Base-by-base conservation (phyloP, 441 rosid genomes). In the Jatropha podagrica region DNA sequence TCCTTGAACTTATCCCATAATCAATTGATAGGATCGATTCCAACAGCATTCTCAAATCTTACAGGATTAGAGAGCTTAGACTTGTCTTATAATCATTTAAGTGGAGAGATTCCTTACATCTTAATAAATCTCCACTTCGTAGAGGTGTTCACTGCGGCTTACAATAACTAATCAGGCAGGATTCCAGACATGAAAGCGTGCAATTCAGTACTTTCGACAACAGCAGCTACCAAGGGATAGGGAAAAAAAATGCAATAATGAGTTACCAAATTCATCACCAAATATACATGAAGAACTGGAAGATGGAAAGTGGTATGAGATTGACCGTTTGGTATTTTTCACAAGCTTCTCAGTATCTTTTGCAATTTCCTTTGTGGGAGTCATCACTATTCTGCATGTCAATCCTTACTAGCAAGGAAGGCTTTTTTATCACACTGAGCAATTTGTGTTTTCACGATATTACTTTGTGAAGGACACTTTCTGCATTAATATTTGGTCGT, bases 31-130 rank as follows among this genome's bases (percentile, higher is more conserved):
- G 76, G 76, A 4, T n/a, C 68, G 1, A 67, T 77, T 26, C 80
- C 76, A 1, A 0, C 7, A 5, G 3, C 80, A 0, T 72, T 77
- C 26, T 59, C 64, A 3, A 66, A 58, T 0, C 32, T 77, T 5
- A 7, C 41, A 0, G 64, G 59, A 18, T 8, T 72, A 23, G 80
- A 77, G 56, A 77, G 80, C 32, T 60, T 77, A 44, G 80, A 77
- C 48, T 55, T 78, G 4, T 78, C 77, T 49, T 17, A 77, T 44
- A 72, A 77, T 23, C 65, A 15, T 1, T 49, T 77, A 51, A 72
- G 32, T 4, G 68, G 76, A 3, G 15, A 32, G 0, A 72, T 77
- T 9, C 80, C 76, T 0, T 0, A 10, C 0, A 41, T 48, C 0
- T 15, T 77, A 38, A 13, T 14, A 4, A 46, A 18, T 17, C 41